phyloP scores from a whole-genome alignment of 306 rosid species.

The Acmispon strigosus region DNA sequence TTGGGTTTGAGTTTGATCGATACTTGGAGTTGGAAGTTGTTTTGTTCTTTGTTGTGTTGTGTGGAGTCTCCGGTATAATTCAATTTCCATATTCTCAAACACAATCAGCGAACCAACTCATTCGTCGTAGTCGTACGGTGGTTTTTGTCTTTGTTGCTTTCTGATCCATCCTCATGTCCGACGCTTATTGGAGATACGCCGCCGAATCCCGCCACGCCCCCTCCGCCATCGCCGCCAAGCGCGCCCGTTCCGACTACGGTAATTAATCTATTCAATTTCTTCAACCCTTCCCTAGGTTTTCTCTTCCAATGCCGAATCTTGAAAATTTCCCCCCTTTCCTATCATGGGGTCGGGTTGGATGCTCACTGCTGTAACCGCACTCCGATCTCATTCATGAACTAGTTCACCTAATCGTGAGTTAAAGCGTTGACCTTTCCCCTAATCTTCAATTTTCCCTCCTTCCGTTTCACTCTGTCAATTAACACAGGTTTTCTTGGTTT shows the following conservation, averaged over 20 bases:
- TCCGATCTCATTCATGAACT: not conserved
- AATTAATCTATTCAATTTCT: not conserved
- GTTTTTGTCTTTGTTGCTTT: not conserved
- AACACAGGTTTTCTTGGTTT: no score
- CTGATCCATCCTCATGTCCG: constrained; percentile 45
- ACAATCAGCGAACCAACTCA: not conserved
- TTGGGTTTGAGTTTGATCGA: not conserved
- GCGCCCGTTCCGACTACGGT: constrained; percentile 86
- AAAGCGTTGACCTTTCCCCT: not conserved
- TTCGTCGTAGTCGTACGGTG: not conserved
- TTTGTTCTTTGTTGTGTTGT: not conserved
- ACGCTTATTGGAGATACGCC: constrained; percentile 86
- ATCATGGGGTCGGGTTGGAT: not conserved
- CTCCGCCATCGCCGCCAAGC: constrained; percentile 57
- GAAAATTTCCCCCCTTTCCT: not conserved
- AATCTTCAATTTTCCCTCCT: not conserved
- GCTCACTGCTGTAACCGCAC: not conserved
- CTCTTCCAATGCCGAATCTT: not conserved
- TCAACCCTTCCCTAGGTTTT: not conserved
- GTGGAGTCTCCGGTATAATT: not conserved
- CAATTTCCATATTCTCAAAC: not conserved
- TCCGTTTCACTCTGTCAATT: not conserved
- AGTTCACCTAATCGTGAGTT: not conserved
- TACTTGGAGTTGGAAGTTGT: not conserved
- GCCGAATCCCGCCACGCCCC: constrained; percentile 67